phyloP scores from a whole-genome alignment of 225 moss, liverwort and hornwort species.

The Sphagnum contortum region DNA sequence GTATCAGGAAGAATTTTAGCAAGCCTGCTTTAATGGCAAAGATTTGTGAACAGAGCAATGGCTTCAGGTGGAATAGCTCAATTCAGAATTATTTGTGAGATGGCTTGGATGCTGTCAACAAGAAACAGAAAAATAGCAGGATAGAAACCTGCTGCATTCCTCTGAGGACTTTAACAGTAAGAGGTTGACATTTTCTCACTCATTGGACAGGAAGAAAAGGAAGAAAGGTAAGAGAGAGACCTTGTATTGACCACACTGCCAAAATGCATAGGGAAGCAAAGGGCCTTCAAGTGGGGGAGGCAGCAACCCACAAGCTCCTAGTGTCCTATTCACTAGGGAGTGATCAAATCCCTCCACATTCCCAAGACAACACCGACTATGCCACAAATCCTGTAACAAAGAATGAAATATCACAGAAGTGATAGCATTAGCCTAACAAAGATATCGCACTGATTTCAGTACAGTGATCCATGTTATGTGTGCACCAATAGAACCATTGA shows the following conservation, averaged over 20 bases:
- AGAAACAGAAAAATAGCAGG: too few relatives aligned
- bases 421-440: too few relatives aligned
- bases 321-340: conserved; percentile 38
- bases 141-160: too few relatives aligned
- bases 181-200: too few relatives aligned
- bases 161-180: too few relatives aligned
- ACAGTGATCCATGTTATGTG: background rate
- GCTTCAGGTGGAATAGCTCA: too few relatives aligned
- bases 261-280: conserved; percentile 61
- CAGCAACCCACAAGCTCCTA: conserved; percentile 78
- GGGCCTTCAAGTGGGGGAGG: conserved; percentile 44
- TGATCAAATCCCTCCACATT: conserved; percentile 80
- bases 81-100: too few relatives aligned
- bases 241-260: conserved; percentile 85
- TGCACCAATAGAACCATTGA: background rate
- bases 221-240: conserved; percentile 6
- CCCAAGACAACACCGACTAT: conserved; percentile 46
- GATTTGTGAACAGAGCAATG: too few relatives aligned
- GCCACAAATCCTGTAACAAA: conserved; percentile 71
- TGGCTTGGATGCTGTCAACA: too few relatives aligned
- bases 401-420: background rate
- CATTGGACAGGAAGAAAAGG: background rate
- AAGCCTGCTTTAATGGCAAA: background rate
- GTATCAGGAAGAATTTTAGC: conserved; percentile 3
- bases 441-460: too few relatives aligned